Percentiles rank a stretch among this genome's conserved stretches.
These are phyloP conservation scores for Termitomyces bulborhizus DNA, from an alignment of 768 basidiomycete genomes.

Conservation along the genomic window DNA sequence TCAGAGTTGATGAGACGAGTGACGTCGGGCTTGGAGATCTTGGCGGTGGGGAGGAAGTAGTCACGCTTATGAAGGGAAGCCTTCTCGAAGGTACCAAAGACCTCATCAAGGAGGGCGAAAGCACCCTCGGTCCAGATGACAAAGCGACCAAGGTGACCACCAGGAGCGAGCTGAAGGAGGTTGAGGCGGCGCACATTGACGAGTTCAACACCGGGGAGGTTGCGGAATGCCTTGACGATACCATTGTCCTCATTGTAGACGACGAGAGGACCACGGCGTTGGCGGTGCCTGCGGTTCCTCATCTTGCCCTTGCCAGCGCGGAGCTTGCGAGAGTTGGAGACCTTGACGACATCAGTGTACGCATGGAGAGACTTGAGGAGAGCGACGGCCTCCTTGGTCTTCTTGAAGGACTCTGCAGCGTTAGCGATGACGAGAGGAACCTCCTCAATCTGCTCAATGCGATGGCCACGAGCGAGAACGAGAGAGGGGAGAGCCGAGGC, in stretches of 20 bases:
- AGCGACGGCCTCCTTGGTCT: slow-evolving; percentile 95
- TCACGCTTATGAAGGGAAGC: slow-evolving; percentile 83
- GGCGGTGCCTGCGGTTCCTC: slow-evolving; percentile 94
- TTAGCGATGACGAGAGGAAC: slow-evolving; percentile 88
- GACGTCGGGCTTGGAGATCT: slow-evolving; percentile 96
- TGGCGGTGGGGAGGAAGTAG: slow-evolving; percentile 88
- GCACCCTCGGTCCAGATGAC: slow-evolving; percentile 98
- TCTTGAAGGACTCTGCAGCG: slow-evolving; percentile 79
- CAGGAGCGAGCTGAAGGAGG: slow-evolving; percentile 97
- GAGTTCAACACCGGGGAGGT: slow-evolving; percentile 96
- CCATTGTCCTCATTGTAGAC: slow-evolving; percentile 98
- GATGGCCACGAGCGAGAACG: slow-evolving; percentile 98
- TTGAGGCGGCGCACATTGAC: slow-evolving; percentile 93
- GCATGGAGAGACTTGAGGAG: slow-evolving; percentile 89
- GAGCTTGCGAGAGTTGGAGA: slow-evolving; percentile 94
- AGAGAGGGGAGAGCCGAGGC: slow-evolving; percentile 97
- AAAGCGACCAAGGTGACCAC: slow-evolving; percentile 98
- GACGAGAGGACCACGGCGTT: slow-evolving; percentile 94
- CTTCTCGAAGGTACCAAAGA: slow-evolving; percentile 94
- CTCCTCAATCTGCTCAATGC: slow-evolving; percentile 95
- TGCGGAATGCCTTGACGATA: slow-evolving; percentile 97
- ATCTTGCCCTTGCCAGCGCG: slow-evolving; percentile 97
- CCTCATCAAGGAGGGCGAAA: slow-evolving; percentile 86
- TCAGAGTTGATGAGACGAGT: slow-evolving; percentile 97
- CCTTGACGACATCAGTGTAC: slow-evolving; percentile 91